Evolutionary conservation across 495 filamentous ascomycete species (phyloP).

Genomic region (Mycothermus thermophilus): DNA sequence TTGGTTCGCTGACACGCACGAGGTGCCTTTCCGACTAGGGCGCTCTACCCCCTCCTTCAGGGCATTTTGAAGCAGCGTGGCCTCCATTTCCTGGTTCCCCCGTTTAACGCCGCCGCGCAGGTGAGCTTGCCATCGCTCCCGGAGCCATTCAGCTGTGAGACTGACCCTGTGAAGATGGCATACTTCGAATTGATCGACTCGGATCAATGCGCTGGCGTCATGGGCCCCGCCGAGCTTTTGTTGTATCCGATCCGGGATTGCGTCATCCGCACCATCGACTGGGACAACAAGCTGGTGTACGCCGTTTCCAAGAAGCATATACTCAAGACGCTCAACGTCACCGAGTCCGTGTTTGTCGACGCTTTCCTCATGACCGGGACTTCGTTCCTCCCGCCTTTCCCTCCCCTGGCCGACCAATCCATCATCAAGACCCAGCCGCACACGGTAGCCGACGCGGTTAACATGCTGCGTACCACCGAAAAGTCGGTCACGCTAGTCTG

Average conservation of each 20-base stretch:
- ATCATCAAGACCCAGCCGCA: conserved; percentile 35
- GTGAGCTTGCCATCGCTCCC: conserved; percentile 30
- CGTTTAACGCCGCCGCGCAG: conserved; percentile 82
- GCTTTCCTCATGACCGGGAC: conserved; percentile 75
- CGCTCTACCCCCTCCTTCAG: conserved; percentile 62
- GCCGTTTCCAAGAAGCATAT: conserved; percentile 61
- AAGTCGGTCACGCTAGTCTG: conserved; percentile 49
- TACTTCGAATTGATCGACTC: conserved; percentile 60
- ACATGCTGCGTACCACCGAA: conserved; percentile 53
- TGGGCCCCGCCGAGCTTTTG: conserved; percentile 75
- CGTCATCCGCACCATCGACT: conserved; percentile 66
- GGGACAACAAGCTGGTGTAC: conserved; percentile 47
- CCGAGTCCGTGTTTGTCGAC: conserved; percentile 64
- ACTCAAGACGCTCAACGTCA: conserved; percentile 54
- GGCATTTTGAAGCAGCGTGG: conserved; percentile 51
- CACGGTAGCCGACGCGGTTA: conserved; percentile 53
- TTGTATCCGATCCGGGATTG: conserved; percentile 69
- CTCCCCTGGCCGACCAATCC: conserved; percentile 46
- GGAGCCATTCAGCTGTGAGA: conserved; percentile 1
- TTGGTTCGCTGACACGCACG: conserved; percentile 13
- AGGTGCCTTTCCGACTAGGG: conserved; percentile 44
- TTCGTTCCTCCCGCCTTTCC: conserved; percentile 61
- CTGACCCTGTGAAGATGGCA: conserved; percentile 47
- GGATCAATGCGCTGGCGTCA: conserved; percentile 61
- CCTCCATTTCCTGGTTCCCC: conserved; percentile 72